A percentile compares a stretch with the other conserved stretches of the same genome.
phyloP scores from a whole-genome alignment of 805 yeast genomes.

The Candida golubevii region DNA sequence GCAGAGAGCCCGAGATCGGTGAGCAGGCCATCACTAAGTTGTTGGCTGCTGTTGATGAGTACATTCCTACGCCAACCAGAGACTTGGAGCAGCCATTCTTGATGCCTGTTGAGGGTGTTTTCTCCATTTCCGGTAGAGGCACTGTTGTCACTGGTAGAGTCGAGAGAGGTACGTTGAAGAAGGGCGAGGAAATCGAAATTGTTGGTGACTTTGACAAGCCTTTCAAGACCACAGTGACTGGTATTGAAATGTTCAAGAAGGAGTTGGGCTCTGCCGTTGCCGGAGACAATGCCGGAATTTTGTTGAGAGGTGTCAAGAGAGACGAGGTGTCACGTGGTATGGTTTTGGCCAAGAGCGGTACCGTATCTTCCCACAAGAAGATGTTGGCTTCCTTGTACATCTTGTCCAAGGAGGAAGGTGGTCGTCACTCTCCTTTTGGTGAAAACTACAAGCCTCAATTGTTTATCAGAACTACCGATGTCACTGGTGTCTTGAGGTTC shows the following conservation, averaged over 20 bases:
- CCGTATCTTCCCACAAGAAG: slow-evolving; percentile 89
- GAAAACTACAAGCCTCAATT: slow-evolving; percentile 97
- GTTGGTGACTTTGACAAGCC: slow-evolving; percentile 88
- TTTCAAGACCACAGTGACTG: slow-evolving; percentile 91
- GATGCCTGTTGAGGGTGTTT: slow-evolving; percentile 96
- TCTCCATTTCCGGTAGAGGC: slow-evolving; percentile 99
- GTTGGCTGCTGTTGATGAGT: slow-evolving; percentile 87
- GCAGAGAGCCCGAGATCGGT: slow-evolving; percentile 86
- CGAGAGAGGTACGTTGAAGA: slow-evolving; percentile 95
- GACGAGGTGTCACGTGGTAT: slow-evolving; percentile 96
- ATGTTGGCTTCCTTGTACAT: slow-evolving; percentile 91
- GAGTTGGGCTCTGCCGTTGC: slow-evolving; percentile 97
- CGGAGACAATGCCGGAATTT: slow-evolving; percentile 98
- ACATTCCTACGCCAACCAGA: slow-evolving; percentile 95
- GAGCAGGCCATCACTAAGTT: slow-evolving; percentile 75
- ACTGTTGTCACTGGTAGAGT: slow-evolving; percentile 99
- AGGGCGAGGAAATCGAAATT: slow-evolving; percentile 97
- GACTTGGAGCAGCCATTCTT: slow-evolving; percentile 94
- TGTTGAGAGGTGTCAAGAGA: slow-evolving; percentile 97
- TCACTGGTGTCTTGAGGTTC: slow-evolving; percentile 85
- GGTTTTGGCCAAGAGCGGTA: slow-evolving; percentile 91
- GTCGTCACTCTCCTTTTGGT: slow-evolving; percentile 97
- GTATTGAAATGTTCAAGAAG: slow-evolving; percentile 99
- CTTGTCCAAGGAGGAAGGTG: slow-evolving; percentile 96
- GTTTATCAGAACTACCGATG: slow-evolving; percentile 94